phyloP scores from a whole-genome alignment of 2,329 filamentous ascomycete species.

The Biscogniauxia sp. region DNA sequence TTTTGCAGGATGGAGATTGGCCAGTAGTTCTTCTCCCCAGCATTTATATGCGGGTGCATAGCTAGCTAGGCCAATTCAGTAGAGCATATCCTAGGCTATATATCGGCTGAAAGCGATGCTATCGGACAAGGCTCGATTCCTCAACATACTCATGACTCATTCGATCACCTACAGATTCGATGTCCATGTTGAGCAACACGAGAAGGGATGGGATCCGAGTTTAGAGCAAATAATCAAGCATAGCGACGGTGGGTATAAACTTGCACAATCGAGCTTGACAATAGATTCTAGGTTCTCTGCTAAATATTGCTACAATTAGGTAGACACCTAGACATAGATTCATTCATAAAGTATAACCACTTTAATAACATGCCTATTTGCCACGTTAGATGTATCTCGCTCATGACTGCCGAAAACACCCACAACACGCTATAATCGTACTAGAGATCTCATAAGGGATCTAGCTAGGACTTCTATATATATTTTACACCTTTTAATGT shows the following conservation, averaged over 20 bases:
- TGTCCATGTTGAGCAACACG: background rate
- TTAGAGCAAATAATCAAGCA: background rate
- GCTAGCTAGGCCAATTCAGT: background rate
- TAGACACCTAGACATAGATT: background rate
- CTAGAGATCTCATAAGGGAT: background rate
- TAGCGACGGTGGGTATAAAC: background rate
- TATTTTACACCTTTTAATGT: background rate
- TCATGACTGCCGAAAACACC: background rate
- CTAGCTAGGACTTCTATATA: background rate
- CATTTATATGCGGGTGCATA: background rate
- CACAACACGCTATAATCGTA: background rate
- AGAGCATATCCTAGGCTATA: background rate
- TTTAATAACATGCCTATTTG: background rate
- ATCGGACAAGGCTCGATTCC: background rate
- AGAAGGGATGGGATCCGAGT: background rate
- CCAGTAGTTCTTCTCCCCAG: background rate
- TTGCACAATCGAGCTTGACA: background rate
- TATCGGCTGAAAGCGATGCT: background rate
- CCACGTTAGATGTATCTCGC: background rate
- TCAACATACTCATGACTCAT: background rate
- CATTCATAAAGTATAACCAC: background rate
- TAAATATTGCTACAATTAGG: background rate
- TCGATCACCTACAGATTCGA: background rate
- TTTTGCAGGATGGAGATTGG: background rate
- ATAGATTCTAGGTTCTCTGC: background rate